Evolutionary conservation across 208 protist species (phyloP).

Genomic region (Trypanosoma boissoni): DNA sequence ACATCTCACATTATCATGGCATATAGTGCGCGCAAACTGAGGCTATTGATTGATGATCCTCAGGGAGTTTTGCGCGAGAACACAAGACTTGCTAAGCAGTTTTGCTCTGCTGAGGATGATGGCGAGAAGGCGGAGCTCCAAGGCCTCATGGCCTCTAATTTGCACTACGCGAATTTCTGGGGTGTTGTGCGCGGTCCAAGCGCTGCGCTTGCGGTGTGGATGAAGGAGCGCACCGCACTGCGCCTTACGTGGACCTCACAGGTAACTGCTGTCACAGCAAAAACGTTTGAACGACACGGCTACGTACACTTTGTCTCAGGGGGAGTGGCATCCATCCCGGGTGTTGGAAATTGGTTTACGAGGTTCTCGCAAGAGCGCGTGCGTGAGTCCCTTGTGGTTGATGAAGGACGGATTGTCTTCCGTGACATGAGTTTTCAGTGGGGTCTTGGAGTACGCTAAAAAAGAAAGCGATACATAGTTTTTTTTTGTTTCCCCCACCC

Average conservation of each 20-base stretch:
- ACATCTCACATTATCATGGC: no score
- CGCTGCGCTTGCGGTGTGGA: constrained; percentile 45
- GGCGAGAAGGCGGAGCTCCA: constrained; percentile 53
- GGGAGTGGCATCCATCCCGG: constrained; percentile 34
- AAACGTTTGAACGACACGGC: constrained; percentile 68
- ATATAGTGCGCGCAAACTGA: constrained; percentile 72
- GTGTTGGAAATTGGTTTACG: constrained; percentile 54
- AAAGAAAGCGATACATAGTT: not conserved
- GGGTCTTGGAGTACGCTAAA: constrained; percentile 48
- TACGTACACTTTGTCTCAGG: constrained; percentile 63
- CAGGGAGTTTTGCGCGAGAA: constrained; percentile 55
- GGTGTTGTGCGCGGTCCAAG: constrained; percentile 58
- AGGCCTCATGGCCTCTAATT: constrained; percentile 33
- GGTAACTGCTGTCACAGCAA: constrained; percentile 49
- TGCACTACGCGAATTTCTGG: constrained; percentile 79
- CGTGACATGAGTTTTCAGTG: constrained; percentile 74
- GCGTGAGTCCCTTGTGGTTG: constrained; percentile 69
- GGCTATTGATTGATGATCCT: constrained; percentile 74
- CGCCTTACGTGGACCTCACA: constrained; percentile 62
- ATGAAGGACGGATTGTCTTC: constrained; percentile 62
- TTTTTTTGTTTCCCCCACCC: no score
- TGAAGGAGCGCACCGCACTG: constrained; percentile 48
- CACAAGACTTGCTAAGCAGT: constrained; percentile 40
- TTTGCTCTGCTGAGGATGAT: constrained; percentile 77
- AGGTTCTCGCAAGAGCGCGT: constrained; percentile 59